Conservation (phyloP, 352 stramenopile species). For the Thalassiosira livingstoniorum region DNA sequence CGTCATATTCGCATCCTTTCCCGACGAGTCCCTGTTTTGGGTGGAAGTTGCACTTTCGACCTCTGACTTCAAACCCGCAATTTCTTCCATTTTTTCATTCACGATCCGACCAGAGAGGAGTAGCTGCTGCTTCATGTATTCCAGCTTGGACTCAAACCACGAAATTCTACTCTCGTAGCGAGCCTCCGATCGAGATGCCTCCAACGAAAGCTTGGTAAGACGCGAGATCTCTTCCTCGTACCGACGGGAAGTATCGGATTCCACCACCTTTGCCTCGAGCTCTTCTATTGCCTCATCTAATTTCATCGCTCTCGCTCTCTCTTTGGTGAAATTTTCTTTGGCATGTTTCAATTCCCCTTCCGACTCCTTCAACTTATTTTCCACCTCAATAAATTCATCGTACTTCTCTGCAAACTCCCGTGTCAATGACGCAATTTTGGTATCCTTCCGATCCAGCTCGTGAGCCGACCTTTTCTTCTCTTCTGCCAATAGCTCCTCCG, state of each 20-base stretch:
- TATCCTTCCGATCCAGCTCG: background rate
- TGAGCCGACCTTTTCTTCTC: constrained; percentile 8
- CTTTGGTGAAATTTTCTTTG: constrained; percentile 38
- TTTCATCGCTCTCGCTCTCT: constrained; percentile 37
- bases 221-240: constrained; percentile 14
- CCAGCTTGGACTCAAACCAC: constrained; percentile 37
- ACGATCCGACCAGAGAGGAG: constrained; percentile 50
- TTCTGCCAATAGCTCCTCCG: constrained; percentile 32
- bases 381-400: constrained; percentile 37
- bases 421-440: constrained; percentile 12
- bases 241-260: background rate
- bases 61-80: constrained; percentile 33
- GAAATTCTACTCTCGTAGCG: constrained; percentile 27
- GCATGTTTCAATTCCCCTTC: constrained; percentile 4
- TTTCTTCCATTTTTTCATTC: constrained; percentile 44
- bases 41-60: constrained; percentile 15
- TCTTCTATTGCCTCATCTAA: constrained; percentile 34
- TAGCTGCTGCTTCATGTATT: constrained; percentile 48
- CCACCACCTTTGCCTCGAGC: constrained; percentile 20
- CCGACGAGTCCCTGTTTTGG: constrained; percentile 1
- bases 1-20: background rate
- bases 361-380: constrained; percentile 26
- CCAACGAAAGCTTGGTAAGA: constrained; percentile 31
- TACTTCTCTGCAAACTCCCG: constrained; percentile 43
- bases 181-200: constrained; percentile 23